Evolutionary conservation across 2,329 filamentous ascomycete species (phyloP).

Genomic region (Sordariomycetes sp.): DNA sequence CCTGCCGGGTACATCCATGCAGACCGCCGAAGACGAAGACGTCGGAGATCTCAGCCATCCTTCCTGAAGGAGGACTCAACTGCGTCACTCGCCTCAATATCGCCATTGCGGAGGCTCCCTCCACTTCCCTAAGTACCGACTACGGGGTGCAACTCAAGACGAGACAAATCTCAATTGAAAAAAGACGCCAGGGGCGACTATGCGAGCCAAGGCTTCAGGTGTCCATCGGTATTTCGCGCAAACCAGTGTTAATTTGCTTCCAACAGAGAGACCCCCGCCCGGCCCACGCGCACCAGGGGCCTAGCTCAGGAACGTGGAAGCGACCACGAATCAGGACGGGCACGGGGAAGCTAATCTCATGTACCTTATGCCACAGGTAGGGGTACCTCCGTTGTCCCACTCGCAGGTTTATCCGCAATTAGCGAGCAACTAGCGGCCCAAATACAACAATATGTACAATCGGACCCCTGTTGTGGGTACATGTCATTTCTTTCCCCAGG

Average conservation of each 20-base stretch:
- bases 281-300: background rate
- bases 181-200: background rate
- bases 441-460: background rate
- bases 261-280: background rate
- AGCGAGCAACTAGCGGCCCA: background rate
- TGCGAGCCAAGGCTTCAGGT: background rate
- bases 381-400: background rate
- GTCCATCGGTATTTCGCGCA: background rate
- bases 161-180: background rate
- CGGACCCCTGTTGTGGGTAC: background rate
- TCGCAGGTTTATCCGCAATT: too few species aligned
- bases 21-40: background rate
- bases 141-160: background rate
- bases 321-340: background rate
- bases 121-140: background rate
- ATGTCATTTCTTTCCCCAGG: background rate
- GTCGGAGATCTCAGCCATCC: background rate
- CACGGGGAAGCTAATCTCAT: background rate
- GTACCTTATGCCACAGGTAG: background rate
- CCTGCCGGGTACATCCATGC: background rate
- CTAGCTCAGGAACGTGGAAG: background rate
- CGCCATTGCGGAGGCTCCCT: background rate
- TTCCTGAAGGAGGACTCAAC: background rate
- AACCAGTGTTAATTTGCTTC: background rate
- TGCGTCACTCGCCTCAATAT: background rate